Conservation (phyloP, 208 protist genomes). For the Histomonas meleagridis region DNA sequence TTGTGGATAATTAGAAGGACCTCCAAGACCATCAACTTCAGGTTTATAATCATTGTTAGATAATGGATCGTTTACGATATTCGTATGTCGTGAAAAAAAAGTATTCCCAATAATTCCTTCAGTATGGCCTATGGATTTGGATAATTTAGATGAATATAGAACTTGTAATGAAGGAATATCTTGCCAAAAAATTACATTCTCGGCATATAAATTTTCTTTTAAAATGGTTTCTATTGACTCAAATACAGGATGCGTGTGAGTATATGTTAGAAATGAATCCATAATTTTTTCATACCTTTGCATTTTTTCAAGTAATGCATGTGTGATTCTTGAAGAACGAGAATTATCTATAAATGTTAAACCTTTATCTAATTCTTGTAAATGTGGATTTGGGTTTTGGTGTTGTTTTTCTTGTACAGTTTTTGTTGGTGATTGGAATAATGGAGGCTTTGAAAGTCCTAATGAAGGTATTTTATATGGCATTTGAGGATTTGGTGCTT, state of each 20-base stretch:
- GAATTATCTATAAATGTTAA: no score
- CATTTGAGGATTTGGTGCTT: no score
- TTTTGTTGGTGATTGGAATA: no score
- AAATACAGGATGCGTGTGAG: background rate
- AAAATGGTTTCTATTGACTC: background rate
- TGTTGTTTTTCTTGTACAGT: no score
- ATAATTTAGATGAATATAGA: background rate
- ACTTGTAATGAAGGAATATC: background rate
- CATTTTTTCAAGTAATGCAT: no score
- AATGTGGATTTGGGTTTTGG: no score
- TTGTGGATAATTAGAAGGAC: background rate
- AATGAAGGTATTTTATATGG: no score
- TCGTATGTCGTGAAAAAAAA: background rate
- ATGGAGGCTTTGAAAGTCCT: no score
- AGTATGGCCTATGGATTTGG: background rate
- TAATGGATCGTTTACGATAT: background rate
- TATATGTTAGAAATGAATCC: background rate
- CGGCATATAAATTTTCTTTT: background rate
- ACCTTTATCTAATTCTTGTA: no score
- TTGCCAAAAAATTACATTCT: conserved; percentile 27
- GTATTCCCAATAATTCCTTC: background rate
- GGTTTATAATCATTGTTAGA: background rate
- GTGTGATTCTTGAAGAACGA: no score
- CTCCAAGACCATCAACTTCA: background rate
- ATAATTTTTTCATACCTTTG: no score